Conservation (phyloP, 805 yeast genomes). For the Candida rishiriensis region DNA sequence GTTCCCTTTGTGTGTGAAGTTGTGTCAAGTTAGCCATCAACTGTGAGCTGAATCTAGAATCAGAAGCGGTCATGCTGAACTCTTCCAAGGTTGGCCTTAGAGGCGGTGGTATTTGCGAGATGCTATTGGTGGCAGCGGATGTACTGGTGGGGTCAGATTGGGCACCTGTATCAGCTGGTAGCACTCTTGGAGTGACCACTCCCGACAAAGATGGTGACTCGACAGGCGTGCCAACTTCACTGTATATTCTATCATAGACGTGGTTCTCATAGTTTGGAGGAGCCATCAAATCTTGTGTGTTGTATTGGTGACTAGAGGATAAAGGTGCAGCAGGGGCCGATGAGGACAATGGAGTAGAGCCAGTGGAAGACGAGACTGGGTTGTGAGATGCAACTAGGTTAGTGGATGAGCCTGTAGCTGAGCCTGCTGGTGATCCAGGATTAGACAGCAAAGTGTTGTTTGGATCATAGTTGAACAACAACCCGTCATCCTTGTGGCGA, state of each 20-base stretch:
- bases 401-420: neutral
- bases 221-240: conserved; percentile 48
- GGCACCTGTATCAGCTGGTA: conserved; percentile 4
- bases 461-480: conserved; percentile 22
- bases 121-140: neutral
- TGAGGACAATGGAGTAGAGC: neutral
- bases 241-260: conserved; percentile 76
- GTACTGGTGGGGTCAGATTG: neutral
- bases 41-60: conserved; percentile 22
- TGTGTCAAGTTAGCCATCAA: conserved; percentile 50
- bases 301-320: conserved; percentile 1
- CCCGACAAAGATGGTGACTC: conserved; percentile 45
- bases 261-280: conserved; percentile 85
- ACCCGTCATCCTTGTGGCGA: conserved; percentile 24
- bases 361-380: neutral
- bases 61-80: conserved; percentile 23
- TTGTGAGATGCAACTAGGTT: neutral
- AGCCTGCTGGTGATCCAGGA: conserved; percentile 5
- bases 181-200: conserved; percentile 9
- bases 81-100: conserved; percentile 14
- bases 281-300: conserved; percentile 52
- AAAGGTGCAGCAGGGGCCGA: neutral
- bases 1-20: conserved; percentile 46
- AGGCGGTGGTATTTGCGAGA: too few relatives aligned
- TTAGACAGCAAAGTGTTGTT: conserved; percentile 3